Evolutionary conservation across 2,329 filamentous ascomycete genomes (phyloP), one percentile per base, ranked within the genome.

Genomic region (Alternaria panax): DNA sequence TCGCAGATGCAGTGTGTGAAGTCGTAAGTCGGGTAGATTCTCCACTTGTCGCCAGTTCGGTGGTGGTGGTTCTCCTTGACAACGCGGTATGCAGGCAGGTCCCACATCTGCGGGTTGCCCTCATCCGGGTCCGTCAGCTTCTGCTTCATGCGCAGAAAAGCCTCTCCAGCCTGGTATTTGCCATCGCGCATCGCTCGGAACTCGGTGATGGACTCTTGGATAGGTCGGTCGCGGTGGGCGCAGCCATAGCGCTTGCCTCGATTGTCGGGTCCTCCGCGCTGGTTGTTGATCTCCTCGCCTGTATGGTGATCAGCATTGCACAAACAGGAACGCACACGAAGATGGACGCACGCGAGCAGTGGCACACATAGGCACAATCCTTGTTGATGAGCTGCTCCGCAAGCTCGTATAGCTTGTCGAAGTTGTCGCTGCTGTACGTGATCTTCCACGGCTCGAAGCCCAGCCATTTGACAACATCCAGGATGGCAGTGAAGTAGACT

Each of bases 31-130:
- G 95, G 95, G 76, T 97, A 97, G 64, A 97, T 96, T 78, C 88
- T 90, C 93, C 93, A 98, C 74, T 90, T 88, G 65, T 86, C 83
- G 28, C 91, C 92, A 0, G 93, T 96, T 34, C 92, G 87, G 78
- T 92, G 88, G 75, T 96, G 92, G 42, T 88, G 85, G 61, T 82
- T 82, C 69, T 91, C 88, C 71, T 90, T 86, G 62, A 92, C 85
- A 55, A 98, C 89, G 61, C 94, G 88, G 79, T 97, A 98, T 16
- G 94, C 94, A 2, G 92, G 91, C 54, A 97, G 81, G 82, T 98
- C 94, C 94, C 94, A 97, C 91, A 97, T 93, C 79, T 96, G 92
- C 7, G 93, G 93, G 76, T 97, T 97, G 28, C 90, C 89, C 69
- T 90, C 89, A 51, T 87, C 86, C n/a, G 75, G 75, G 42, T 80